These are phyloP conservation scores for Harringtonia aguacate DNA, from an alignment of 2,329 filamentous ascomycete genomes.

Conservation along the genomic window DNA sequence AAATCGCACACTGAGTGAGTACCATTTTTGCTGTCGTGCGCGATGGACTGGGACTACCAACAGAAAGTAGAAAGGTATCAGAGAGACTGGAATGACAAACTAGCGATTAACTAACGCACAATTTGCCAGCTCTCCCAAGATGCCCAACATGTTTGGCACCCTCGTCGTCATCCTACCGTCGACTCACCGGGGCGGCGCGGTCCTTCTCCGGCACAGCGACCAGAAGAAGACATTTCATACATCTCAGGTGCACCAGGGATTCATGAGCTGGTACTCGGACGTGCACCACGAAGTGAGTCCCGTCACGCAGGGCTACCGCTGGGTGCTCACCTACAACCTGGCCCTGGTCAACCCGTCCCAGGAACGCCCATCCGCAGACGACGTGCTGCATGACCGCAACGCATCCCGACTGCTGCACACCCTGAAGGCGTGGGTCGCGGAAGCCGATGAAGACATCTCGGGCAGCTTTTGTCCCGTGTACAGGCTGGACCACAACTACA, in stretches of 20 bases:
- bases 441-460: no score
- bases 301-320: slow-evolving; percentile 29
- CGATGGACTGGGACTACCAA: background rate
- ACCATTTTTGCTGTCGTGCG: no score
- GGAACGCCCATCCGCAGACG: background rate
- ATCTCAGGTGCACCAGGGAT: slow-evolving; percentile 4
- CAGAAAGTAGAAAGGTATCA: background rate
- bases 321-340: slow-evolving; percentile 39
- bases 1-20: slow-evolving; percentile 27
- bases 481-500: slow-evolving; percentile 15
- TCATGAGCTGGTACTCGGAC: slow-evolving; percentile 34
- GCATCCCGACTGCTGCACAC: background rate
- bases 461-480: slow-evolving; percentile 6
- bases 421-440: background rate
- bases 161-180: slow-evolving; percentile 35
- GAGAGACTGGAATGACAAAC: background rate
- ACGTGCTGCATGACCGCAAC: background rate
- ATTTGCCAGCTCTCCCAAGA: slow-evolving; percentile 25
- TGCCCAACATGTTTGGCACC: slow-evolving; percentile 33
- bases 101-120: background rate
- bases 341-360: slow-evolving; percentile 16
- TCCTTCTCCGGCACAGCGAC: slow-evolving; percentile 24
- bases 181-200: slow-evolving; percentile 30
- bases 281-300: slow-evolving; percentile 34
- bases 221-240: slow-evolving; percentile 17